Evolutionary conservation across 2,329 filamentous ascomycete genomes (phyloP).

Genomic region (Dactylellina sp.): DNA sequence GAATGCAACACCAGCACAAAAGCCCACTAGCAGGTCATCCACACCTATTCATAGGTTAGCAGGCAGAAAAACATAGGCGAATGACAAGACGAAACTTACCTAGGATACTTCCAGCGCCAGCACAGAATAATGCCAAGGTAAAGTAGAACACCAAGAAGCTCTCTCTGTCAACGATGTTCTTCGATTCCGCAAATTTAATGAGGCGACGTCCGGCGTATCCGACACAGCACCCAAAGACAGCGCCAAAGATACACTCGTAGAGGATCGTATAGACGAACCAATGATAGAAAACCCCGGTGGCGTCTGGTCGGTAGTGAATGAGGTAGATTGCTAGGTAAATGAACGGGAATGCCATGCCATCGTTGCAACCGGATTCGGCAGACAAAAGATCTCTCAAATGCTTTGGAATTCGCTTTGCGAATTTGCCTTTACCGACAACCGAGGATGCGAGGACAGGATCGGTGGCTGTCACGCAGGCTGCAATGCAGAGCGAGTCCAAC

Average conservation of each 20-base stretch:
- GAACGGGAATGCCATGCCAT: conserved; percentile 99
- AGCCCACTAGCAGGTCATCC: conserved; percentile 90
- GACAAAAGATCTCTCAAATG: conserved; percentile 95
- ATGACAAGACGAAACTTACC: conserved; percentile 62
- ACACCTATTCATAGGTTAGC: conserved; percentile 67
- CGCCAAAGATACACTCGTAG: conserved; percentile 95
- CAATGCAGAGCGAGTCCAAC: conserved; percentile 87
- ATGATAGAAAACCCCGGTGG: conserved; percentile 78
- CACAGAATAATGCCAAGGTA: conserved; percentile 92
- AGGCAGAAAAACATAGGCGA: background rate
- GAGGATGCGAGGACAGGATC: conserved; percentile 97
- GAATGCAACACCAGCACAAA: conserved; percentile 96
- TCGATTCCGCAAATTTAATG: conserved; percentile 86
- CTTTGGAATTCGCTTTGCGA: conserved; percentile 95
- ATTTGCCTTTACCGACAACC: conserved; percentile 98
- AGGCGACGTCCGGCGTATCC: conserved; percentile 91
- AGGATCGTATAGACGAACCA: conserved; percentile 91
- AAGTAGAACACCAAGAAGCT: conserved; percentile 99
- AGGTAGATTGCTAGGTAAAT: conserved; percentile 92
- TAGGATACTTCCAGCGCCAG: conserved; percentile 88
- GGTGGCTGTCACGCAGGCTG: conserved; percentile 95
- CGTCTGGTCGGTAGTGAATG: conserved; percentile 80
- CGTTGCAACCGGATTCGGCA: conserved; percentile 97
- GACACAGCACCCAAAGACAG: conserved; percentile 84
- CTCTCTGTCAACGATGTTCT: conserved; percentile 89